phyloP scores from a whole-genome alignment of 495 filamentous ascomycete genomes.

The Tuber melanosporum region DNA sequence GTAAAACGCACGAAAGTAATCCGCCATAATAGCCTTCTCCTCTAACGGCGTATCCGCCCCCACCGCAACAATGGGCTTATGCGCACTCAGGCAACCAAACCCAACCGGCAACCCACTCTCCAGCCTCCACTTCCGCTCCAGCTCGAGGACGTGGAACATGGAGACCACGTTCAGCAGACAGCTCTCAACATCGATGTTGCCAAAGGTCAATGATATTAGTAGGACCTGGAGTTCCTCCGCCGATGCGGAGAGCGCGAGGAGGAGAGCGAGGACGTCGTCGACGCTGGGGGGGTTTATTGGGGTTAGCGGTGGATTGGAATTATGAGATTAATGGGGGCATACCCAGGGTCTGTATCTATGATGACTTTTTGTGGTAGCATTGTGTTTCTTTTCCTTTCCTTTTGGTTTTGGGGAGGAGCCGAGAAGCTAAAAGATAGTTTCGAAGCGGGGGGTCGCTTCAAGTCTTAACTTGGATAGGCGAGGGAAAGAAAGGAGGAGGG shows the following conservation, averaged over 20 bases:
- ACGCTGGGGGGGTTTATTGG: constrained; percentile 53
- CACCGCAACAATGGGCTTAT: constrained; percentile 75
- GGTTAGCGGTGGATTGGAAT: background rate
- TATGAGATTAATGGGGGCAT: background rate
- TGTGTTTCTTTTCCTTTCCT: background rate
- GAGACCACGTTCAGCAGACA: constrained; percentile 85
- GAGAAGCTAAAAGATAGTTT: background rate
- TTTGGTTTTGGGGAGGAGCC: background rate
- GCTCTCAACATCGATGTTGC: constrained; percentile 81
- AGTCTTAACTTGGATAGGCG: background rate
- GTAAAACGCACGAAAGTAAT: constrained; percentile 73
- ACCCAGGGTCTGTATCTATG: constrained; percentile 86
- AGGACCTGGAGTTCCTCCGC: constrained; percentile 75
- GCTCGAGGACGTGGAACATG: constrained; percentile 86
- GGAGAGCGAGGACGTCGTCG: constrained; percentile 80
- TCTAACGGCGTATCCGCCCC: constrained; percentile 80
- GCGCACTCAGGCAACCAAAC: constrained; percentile 60
- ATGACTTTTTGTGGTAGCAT: constrained; percentile 69
- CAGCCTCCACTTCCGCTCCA: constrained; percentile 78
- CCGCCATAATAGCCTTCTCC: constrained; percentile 65
- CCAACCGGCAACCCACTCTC: constrained; percentile 57
- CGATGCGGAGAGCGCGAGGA: constrained; percentile 77
- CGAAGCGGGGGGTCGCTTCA: background rate
- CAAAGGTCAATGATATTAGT: constrained; percentile 87
- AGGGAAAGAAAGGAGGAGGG: background rate